A percentile compares a stretch with the other conserved stretches of the same genome.
phyloP scores from a whole-genome alignment of 2,329 filamentous ascomycete genomes.

The Clonostachys byssicola region DNA sequence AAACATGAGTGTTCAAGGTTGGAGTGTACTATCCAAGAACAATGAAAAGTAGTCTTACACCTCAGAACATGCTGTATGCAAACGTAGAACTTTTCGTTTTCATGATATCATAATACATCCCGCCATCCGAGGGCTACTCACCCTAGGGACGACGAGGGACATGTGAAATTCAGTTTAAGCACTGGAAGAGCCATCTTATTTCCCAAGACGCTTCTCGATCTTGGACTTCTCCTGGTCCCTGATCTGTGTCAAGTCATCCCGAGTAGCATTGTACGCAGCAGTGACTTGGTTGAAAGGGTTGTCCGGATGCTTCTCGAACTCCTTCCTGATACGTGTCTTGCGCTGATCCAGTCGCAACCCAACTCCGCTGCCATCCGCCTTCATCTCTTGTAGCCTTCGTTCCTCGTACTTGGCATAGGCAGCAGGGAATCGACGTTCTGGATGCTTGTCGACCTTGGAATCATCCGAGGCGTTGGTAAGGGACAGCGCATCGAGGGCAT shows the following conservation, averaged over 20 bases:
- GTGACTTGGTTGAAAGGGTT: constrained; percentile 91
- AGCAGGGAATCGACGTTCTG: constrained; percentile 82
- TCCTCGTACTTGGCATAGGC: constrained; percentile 83
- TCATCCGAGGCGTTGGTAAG: constrained; percentile 52
- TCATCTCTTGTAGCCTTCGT: constrained; percentile 77
- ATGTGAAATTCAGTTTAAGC: too few relatives aligned
- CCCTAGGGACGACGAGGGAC: too few relatives aligned
- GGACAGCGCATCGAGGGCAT: constrained; percentile 82
- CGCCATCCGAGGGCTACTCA: too few relatives aligned
- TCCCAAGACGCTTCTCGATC: constrained; percentile 66
- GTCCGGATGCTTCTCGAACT: constrained; percentile 91
- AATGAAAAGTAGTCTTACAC: too few relatives aligned
- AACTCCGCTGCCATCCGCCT: constrained; percentile 66
- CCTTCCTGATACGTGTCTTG: constrained; percentile 78
- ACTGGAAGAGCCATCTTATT: constrained; percentile 8
- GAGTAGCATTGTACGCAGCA: constrained; percentile 71
- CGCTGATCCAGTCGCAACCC: constrained; percentile 80
- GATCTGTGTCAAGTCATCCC: constrained; percentile 69
- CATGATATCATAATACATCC: too few relatives aligned
- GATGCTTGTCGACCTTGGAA: constrained; percentile 79
- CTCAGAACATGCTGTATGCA: too few relatives aligned
- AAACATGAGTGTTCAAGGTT: too few relatives aligned
- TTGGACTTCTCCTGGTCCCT: constrained; percentile 64
- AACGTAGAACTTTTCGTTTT: too few relatives aligned
- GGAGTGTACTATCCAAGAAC: too few relatives aligned